These are phyloP conservation scores for Globomyces sp. DNA, from an alignment of 371 early-diverging fungal species.

Conservation along the genomic window DNA sequence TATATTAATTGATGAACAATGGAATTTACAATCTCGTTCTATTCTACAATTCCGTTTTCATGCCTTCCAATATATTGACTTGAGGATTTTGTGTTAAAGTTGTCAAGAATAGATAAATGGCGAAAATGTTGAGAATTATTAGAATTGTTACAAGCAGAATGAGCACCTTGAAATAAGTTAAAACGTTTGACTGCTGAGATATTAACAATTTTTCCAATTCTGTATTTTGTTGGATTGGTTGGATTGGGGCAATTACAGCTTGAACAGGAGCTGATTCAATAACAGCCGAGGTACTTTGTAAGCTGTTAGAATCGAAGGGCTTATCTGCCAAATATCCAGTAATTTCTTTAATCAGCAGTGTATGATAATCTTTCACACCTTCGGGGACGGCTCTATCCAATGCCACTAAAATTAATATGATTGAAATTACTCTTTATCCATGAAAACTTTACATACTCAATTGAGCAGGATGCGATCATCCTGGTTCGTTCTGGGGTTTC, in stretches of 20 bases:
- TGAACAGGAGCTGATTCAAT: background rate
- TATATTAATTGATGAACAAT: no score
- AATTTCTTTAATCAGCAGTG: conserved; percentile 18
- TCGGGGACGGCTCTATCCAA: conserved; percentile 39
- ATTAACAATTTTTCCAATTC: background rate
- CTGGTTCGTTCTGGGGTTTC: conserved; percentile 13
- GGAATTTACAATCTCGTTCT: no score
- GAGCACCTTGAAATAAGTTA: no score
- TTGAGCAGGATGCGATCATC: conserved; percentile 28
- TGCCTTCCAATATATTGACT: background rate
- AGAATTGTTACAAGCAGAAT: no score
- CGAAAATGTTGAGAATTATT: no score
- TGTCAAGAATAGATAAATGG: background rate
- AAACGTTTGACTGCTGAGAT: no score
- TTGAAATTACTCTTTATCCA: conserved; percentile 37
- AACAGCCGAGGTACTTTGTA: background rate
- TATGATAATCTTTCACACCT: conserved; percentile 35
- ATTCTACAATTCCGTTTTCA: background rate
- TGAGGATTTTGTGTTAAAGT: background rate
- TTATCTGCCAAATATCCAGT: background rate
- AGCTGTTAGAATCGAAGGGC: background rate
- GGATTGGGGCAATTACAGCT: background rate
- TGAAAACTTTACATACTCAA: conserved; percentile 38
- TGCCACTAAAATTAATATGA: conserved; percentile 22
- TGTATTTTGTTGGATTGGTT: background rate